Conservation (phyloP, 2,329 filamentous ascomycete genomes). For the Sarocladiaceae sp. region DNA sequence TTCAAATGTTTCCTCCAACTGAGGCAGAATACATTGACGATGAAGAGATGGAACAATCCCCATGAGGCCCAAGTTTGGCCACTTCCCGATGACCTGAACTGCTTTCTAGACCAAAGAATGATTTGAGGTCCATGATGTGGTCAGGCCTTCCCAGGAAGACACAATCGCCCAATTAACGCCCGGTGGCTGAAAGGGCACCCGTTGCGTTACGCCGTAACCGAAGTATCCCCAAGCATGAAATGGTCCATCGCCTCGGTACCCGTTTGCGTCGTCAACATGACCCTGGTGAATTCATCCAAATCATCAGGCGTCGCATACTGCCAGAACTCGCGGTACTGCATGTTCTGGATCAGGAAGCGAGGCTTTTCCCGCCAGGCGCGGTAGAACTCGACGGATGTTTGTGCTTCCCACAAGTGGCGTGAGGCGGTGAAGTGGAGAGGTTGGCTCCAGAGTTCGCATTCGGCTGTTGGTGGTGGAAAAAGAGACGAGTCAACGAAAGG, state of each 20-base stretch:
- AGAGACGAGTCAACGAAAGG: slow-evolving; percentile 12
- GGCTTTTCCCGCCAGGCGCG: slow-evolving; percentile 40
- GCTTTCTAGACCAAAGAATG: too few relatives aligned
- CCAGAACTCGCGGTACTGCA: slow-evolving; percentile 33
- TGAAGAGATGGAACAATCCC: too few relatives aligned
- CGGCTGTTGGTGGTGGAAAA: slow-evolving; percentile 13
- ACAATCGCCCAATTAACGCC: too few relatives aligned
- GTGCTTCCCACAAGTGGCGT: slow-evolving; percentile 38
- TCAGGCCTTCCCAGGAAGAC: too few relatives aligned
- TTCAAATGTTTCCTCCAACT: too few relatives aligned
- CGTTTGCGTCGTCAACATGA: slow-evolving; percentile 33
- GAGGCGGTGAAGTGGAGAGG: slow-evolving; percentile 31
- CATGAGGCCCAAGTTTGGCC: too few relatives aligned
- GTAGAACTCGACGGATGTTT: slow-evolving; percentile 36
- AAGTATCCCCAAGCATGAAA: slow-evolving; percentile 27
- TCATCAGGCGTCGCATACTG: slow-evolving; percentile 30
- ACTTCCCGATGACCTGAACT: too few relatives aligned
- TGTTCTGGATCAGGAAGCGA: slow-evolving; percentile 28
- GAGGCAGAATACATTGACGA: too few relatives aligned
- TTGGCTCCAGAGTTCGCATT: background rate
- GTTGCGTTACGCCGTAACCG: background rate
- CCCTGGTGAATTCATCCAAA: slow-evolving; percentile 33
- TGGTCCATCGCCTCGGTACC: slow-evolving; percentile 31
- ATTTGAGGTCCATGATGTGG: too few relatives aligned
- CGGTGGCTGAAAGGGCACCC: too few relatives aligned